Evolutionary conservation across 768 basidiomycete species (phyloP).

Genomic region (Lepiota brunneoincarnata): DNA sequence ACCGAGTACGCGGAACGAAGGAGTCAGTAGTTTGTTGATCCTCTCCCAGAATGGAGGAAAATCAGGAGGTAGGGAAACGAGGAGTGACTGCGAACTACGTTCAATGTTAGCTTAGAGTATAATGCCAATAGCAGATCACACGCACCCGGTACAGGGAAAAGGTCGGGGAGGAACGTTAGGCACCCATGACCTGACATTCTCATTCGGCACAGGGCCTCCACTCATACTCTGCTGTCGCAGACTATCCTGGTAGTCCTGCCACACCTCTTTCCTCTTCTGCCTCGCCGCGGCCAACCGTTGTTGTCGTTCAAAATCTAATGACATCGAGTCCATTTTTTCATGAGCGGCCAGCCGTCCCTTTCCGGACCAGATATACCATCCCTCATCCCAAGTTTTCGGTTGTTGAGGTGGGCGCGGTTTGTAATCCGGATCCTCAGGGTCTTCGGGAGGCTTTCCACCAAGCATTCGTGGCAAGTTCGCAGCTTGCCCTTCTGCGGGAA

Average conservation of each 20-base stretch:
- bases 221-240: slow-evolving; percentile 27
- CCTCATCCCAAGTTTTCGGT: slow-evolving; percentile 64
- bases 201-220: slow-evolving; percentile 12
- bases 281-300: slow-evolving; percentile 35
- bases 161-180: slow-evolving; percentile 39
- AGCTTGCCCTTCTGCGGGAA: slow-evolving; percentile 67
- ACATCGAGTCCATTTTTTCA: slow-evolving; percentile 61
- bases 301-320: slow-evolving; percentile 51
- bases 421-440: slow-evolving; percentile 24
- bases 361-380: slow-evolving; percentile 74
- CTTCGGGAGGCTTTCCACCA: slow-evolving; percentile 37
- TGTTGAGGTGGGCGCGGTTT: slow-evolving; percentile 12
- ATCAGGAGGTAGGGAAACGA: slow-evolving; percentile 59
- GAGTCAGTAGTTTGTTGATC: slow-evolving; percentile 54
- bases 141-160: slow-evolving; percentile 37
- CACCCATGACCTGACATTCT: slow-evolving; percentile 34
- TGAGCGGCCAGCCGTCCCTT: slow-evolving; percentile 48
- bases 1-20: slow-evolving; percentile 48
- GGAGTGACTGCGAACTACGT: slow-evolving; percentile 46
- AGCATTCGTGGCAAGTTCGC: slow-evolving; percentile 42
- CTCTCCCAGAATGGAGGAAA: slow-evolving; percentile 50
- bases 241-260: slow-evolving; percentile 52
- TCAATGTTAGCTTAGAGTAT: slow-evolving; percentile 3
- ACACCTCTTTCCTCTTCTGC: slow-evolving; percentile 39
- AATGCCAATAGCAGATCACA: slow-evolving; percentile 11